Evolutionary conservation across 2,329 filamentous ascomycete genomes (phyloP).

Genomic region (Ascochyta koolunga): DNA sequence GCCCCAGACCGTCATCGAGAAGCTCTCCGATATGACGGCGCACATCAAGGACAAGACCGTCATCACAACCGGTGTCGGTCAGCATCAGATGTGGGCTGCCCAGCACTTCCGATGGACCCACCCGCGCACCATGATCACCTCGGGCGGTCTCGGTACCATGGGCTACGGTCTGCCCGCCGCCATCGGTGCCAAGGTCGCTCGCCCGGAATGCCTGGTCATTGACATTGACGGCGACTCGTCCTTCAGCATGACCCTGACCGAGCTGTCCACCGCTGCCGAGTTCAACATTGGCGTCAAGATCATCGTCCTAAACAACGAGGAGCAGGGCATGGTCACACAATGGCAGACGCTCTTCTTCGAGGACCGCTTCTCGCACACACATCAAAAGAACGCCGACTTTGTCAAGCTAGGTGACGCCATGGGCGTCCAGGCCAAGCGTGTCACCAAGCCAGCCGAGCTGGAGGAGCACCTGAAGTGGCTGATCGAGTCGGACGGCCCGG

Average conservation of each 20-base stretch:
- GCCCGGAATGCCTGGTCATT: conserved; percentile 81
- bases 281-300: conserved; percentile 98
- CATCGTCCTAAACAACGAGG: conserved; percentile 93
- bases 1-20: conserved; percentile 90
- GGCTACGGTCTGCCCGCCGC: conserved; percentile 92
- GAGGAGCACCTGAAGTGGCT: conserved; percentile 84
- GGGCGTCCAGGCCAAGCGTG: conserved; percentile 77
- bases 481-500: conserved; percentile 83
- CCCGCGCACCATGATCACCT: conserved; percentile 93
- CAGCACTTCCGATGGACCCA: conserved; percentile 96
- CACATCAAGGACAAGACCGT: conserved; percentile 82
- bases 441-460: conserved; percentile 76
- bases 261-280: conserved; percentile 89
- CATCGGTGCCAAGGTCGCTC: conserved; percentile 91
- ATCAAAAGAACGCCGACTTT: conserved; percentile 95
- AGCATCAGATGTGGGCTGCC: conserved; percentile 98
- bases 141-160: conserved; percentile 95
- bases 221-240: conserved; percentile 99
- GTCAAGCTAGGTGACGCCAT: conserved; percentile 92
- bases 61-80: conserved; percentile 92
- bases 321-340: conserved; percentile 98
- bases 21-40: conserved; percentile 82
- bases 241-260: conserved; percentile 97
- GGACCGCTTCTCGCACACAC: conserved; percentile 89
- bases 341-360: conserved; percentile 99